A percentile compares a stretch with the other conserved stretches of the same genome.
Evolutionary conservation across 345 rosid species (phyloP).

Genomic region (Hibiscus trionum): DNA sequence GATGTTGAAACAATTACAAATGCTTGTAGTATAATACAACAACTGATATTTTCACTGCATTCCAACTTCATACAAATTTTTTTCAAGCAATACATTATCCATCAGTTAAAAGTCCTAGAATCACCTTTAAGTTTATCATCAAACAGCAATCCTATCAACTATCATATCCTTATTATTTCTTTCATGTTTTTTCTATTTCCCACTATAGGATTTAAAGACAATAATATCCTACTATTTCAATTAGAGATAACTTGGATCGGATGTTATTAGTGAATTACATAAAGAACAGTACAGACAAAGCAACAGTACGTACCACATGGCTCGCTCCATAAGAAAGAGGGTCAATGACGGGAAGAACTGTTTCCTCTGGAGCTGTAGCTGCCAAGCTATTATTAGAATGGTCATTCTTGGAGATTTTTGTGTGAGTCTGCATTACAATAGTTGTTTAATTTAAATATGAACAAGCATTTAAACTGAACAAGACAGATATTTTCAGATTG

Average conservation of each 20-base stretch:
- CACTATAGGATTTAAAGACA: neutral
- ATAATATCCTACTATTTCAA: neutral
- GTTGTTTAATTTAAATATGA: slow-evolving; percentile 7
- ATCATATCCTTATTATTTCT: too few species aligned
- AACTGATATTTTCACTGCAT: too few species aligned
- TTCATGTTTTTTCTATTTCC: too few species aligned
- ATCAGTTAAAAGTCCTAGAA: too few species aligned
- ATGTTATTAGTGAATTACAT: neutral
- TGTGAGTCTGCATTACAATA: slow-evolving; percentile 68
- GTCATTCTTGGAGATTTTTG: slow-evolving; percentile 41
- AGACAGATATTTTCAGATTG: neutral
- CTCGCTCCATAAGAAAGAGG: slow-evolving; percentile 64
- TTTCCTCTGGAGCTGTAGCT: slow-evolving; percentile 36
- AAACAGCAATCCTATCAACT: too few species aligned
- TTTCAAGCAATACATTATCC: too few species aligned
- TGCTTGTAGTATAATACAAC: too few species aligned
- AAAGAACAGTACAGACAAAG: neutral
- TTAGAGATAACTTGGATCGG: neutral
- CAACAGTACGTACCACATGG: slow-evolving; percentile 48
- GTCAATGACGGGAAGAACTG: slow-evolving; percentile 35
- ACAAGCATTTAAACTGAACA: neutral
- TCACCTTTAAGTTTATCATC: too few species aligned
- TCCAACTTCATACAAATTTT: too few species aligned
- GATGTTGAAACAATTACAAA: neutral
- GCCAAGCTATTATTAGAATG: slow-evolving; percentile 12